A percentile compares a stretch with the other conserved stretches of the same genome.
Evolutionary conservation across 2,329 filamentous ascomycete genomes (phyloP).

Genomic region (Dryadomyces quercivorus): DNA sequence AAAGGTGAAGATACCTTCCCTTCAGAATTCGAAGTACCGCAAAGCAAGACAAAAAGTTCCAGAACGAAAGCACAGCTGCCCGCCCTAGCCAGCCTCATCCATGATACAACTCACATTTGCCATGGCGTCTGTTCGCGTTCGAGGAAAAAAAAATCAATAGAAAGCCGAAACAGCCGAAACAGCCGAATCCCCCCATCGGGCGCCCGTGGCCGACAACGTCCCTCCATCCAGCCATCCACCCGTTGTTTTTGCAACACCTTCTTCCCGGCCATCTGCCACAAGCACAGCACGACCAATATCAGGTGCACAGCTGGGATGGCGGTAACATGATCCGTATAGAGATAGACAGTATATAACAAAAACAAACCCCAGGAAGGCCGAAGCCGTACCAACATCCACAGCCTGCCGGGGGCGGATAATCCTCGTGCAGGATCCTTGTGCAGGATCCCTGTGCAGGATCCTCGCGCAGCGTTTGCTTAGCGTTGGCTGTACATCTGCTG

Average conservation of each 20-base stretch:
- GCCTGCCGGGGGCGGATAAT: background rate
- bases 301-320: too few relatives aligned
- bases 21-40: background rate
- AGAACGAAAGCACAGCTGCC: background rate
- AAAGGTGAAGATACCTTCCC: background rate
- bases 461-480: background rate
- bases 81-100: background rate
- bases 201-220: too few relatives aligned
- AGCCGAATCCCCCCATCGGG: too few relatives aligned
- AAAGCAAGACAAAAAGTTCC: background rate
- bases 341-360: background rate
- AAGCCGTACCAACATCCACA: background rate
- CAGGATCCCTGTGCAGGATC: too few relatives aligned
- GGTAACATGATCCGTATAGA: background rate
- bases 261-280: background rate
- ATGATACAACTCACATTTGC: background rate
- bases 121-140: too few relatives aligned
- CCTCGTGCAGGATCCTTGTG: too few relatives aligned
- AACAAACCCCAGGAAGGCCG: background rate
- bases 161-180: too few relatives aligned
- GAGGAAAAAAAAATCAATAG: too few relatives aligned
- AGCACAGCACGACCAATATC: too few relatives aligned
- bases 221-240: background rate
- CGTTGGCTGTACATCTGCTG: slow-evolving; percentile 48
- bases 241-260: background rate